phyloP scores from a whole-genome alignment of 768 basidiomycete species.

The Epithele typhae region DNA sequence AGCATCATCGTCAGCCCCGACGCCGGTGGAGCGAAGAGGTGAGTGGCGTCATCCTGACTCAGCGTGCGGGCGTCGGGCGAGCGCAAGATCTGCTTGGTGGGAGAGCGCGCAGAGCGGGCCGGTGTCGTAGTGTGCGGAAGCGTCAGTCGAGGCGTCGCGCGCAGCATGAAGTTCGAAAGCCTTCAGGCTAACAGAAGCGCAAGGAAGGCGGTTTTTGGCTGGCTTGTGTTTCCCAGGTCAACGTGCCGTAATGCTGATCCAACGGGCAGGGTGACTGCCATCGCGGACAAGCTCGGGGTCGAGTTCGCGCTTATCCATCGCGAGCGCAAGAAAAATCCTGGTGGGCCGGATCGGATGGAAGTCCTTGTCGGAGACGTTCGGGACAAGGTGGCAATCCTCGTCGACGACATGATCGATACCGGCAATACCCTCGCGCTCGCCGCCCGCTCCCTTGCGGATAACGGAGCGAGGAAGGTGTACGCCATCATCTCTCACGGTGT shows the following conservation, averaged over 20 bases:
- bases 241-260: conserved; percentile 4
- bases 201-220: too few species aligned
- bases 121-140: too few species aligned
- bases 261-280: conserved; percentile 71
- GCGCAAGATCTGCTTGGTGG: too few species aligned
- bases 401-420: conserved; percentile 99
- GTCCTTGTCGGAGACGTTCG: conserved; percentile 91
- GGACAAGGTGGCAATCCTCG: conserved; percentile 91
- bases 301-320: conserved; percentile 96
- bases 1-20: conserved; percentile 94
- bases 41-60: conserved; percentile 27
- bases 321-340: conserved; percentile 62
- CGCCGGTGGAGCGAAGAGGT: conserved; percentile 99
- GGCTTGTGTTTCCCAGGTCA: neutral
- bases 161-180: too few species aligned
- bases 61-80: neutral
- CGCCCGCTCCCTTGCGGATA: conserved; percentile 79
- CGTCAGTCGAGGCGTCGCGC: too few species aligned
- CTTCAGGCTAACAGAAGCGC: too few species aligned
- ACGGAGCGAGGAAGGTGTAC: conserved; percentile 83
- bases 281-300: conserved; percentile 92
- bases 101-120: too few species aligned
- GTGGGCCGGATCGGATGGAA: conserved; percentile 79
- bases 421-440: conserved; percentile 87
- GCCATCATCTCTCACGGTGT: conserved; percentile 91